Evolutionary conservation across 768 basidiomycete genomes (phyloP), one percentile per base, ranked within the genome.

Genomic region (Amanita rubescens): DNA sequence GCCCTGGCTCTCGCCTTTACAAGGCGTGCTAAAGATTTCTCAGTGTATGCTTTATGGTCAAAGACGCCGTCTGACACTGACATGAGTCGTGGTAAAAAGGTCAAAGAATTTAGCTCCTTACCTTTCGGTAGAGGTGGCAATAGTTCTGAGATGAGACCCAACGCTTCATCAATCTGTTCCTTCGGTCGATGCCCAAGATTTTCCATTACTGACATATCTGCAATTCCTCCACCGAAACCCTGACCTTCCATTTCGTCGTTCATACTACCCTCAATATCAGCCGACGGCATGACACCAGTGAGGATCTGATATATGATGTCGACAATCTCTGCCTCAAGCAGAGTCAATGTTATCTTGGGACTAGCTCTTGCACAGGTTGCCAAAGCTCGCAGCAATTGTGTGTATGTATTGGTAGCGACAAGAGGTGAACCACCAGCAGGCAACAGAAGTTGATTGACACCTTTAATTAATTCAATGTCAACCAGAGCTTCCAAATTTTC

Each of bases 131-230:
- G 69, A 8, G 96, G 92, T 1, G 96, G 96, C 68, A 99, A 80
- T 12, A 99, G 71, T 65, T 99, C 96, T 20, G 89, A 88, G 32
- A 95, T 75, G 35, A 98, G 77, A 57, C 86, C 86, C 34, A 99
- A 73, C 0, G 90, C 85, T 69, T 99, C 96, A 69, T 97, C 94
- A 5, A 98, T 82, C 66, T 97, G 94, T 55, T 99, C 96, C 70
- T 98, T 98, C 3, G 96, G 90, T 25, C 94, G 79, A 67, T 97
- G 94, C 0, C 93, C 93, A 42, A 99, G 73, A 66, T 95, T 98
- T 70, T 98, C 91, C 85, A 97, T 91, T 24, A 99, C 92, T 6
- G 92, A 87, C 91, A 98, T 94, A 65, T 97, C 94, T 15, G 91
- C 93, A 3, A 94, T 70, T 25, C 92, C 90, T 42, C 90, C 91